Conservation (phyloP, 176 grass and related monocot genomes). For the Musa acuminata region DNA sequence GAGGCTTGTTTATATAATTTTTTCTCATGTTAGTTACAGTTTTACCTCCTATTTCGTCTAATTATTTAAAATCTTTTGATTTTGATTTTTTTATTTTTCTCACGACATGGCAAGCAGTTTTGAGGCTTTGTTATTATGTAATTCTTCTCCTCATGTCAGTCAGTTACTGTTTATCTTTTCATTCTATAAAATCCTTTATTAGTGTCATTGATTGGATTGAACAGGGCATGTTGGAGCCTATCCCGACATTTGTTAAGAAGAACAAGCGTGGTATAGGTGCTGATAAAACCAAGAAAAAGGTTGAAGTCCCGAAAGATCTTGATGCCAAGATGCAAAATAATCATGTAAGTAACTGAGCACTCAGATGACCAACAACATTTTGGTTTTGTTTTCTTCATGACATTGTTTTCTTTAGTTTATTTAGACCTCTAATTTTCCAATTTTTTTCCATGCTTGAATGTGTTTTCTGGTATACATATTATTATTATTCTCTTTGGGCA, state of each 20-base stretch:
- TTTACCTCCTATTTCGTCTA: background rate
- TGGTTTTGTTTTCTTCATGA: too few relatives aligned
- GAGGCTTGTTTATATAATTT: too few relatives aligned
- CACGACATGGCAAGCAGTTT: too few relatives aligned
- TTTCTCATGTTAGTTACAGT: too few relatives aligned
- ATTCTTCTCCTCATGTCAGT: too few relatives aligned
- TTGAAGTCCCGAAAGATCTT: slow-evolving; percentile 31
- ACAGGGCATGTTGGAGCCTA: slow-evolving; percentile 72
- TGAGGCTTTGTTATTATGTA: too few relatives aligned
- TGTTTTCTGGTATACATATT: too few relatives aligned
- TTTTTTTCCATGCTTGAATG: too few relatives aligned
- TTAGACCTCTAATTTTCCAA: too few relatives aligned
- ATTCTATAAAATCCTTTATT: background rate
- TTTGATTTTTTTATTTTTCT: too few relatives aligned
- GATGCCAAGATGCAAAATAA: slow-evolving; percentile 31
- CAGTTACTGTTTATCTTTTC: background rate
- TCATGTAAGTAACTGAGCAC: background rate
- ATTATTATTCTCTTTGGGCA: background rate
- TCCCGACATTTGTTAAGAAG: slow-evolving; percentile 68
- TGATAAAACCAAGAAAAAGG: slow-evolving; percentile 48
- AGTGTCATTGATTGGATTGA: background rate
- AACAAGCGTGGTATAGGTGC: slow-evolving; percentile 82
- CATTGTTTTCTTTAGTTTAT: background rate
- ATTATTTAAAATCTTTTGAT: too few relatives aligned
- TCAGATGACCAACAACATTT: background rate